Evolutionary conservation across 768 basidiomycete genomes (phyloP).

Genomic region (Gloeopeniophorella convolvens): DNA sequence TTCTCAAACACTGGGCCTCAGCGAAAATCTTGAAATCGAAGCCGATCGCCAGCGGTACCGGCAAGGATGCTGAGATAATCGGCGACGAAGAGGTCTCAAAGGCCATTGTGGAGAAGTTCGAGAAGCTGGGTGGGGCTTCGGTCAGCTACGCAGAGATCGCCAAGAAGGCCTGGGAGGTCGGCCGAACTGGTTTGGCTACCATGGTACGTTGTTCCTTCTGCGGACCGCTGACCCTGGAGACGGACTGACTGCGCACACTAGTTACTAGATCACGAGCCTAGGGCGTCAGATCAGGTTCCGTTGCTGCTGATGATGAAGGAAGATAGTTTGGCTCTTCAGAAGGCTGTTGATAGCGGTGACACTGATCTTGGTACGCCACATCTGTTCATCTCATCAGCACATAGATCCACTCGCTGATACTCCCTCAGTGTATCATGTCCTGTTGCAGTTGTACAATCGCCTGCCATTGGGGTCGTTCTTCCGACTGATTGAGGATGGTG

Average conservation of each 20-base stretch:
- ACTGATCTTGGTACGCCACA: conserved; percentile 73
- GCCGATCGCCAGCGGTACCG: conserved; percentile 46
- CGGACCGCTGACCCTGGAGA: too few relatives aligned
- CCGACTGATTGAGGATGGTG: conserved; percentile 88
- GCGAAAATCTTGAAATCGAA: conserved; percentile 80
- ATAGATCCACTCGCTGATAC: not conserved
- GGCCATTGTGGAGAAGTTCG: conserved; percentile 86
- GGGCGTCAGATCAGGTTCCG: conserved; percentile 89
- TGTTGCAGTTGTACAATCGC: conserved; percentile 79
- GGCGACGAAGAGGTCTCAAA: conserved; percentile 77
- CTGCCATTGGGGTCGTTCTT: conserved; percentile 89
- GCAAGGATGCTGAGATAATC: conserved; percentile 46
- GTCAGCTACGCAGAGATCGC: conserved; percentile 96
- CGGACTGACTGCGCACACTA: too few relatives aligned
- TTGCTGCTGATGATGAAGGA: conserved; percentile 93
- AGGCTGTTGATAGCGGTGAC: conserved; percentile 92
- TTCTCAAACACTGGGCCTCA: conserved; percentile 93
- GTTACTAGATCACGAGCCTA: conserved; percentile 87
- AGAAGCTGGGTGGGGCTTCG: conserved; percentile 65
- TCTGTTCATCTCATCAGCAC: not conserved
- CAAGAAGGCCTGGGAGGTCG: conserved; percentile 86
- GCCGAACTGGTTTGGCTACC: conserved; percentile 72
- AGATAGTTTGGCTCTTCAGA: conserved; percentile 77
- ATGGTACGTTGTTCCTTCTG: conserved; percentile 47
- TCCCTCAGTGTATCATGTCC: conserved; percentile 79